A percentile compares a stretch with the other conserved stretches of the same genome.
Conservation (phyloP, 345 rosid genomes). For the Physaria fendleri region DNA sequence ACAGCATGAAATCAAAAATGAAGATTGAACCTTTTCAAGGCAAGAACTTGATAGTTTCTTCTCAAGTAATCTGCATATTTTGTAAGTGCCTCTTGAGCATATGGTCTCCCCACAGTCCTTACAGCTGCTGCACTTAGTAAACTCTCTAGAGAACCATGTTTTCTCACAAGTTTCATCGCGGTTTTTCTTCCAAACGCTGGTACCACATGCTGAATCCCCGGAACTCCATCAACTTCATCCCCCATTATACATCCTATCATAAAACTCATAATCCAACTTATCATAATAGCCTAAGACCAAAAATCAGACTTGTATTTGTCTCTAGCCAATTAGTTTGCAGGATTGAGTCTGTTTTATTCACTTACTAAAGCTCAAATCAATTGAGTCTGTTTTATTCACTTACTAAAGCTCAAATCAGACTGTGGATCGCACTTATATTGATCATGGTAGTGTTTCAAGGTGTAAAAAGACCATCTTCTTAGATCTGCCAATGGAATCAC, state of each 20-base stretch:
- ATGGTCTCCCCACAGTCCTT: conserved; percentile 73
- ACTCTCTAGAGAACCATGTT: conserved; percentile 81
- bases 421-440: conserved; percentile 77
- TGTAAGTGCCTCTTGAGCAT: conserved; percentile 85
- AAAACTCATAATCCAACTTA: background rate
- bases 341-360: background rate
- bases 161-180: conserved; percentile 71
- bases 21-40: conserved; percentile 55
- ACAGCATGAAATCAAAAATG: background rate
- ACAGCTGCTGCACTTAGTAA: conserved; percentile 75
- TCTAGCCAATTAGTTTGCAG: background rate
- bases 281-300: no score
- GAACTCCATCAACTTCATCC: conserved; percentile 87
- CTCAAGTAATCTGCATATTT: conserved; percentile 73
- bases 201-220: conserved; percentile 72
- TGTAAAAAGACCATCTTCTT: conserved; percentile 87
- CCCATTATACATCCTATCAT: conserved; percentile 80
- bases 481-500: conserved; percentile 75
- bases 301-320: background rate
- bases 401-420: conserved; percentile 84
- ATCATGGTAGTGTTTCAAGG: conserved; percentile 65
- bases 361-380: no score
- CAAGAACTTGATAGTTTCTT: conserved; percentile 81
- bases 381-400: no score
- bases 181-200: conserved; percentile 90